Conservation (phyloP, 768 basidiomycete species). For the Collybiopsis confluens region DNA sequence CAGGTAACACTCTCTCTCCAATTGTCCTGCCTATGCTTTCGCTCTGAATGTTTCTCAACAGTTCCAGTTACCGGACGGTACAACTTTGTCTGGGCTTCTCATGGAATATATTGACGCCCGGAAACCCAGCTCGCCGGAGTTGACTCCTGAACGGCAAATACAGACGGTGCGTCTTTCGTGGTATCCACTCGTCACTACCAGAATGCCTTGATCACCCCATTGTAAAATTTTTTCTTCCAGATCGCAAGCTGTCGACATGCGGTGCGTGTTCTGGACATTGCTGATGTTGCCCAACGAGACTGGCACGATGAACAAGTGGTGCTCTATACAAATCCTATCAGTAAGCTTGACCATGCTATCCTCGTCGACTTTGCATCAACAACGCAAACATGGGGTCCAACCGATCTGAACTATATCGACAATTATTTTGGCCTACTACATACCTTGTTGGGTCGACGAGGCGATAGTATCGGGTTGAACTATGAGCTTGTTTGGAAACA, state of each 20-base stretch:
- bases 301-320: conserved; percentile 17
- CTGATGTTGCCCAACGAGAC: conserved; percentile 20
- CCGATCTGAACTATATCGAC: neutral
- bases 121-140: conserved; percentile 2
- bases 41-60: neutral
- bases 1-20: conserved; percentile 10
- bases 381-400: neutral
- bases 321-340: neutral
- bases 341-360: too few species aligned
- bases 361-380: too few species aligned
- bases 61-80: neutral
- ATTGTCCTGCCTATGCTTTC: neutral
- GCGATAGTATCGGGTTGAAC: neutral
- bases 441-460: neutral
- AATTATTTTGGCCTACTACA: neutral
- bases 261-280: conserved; percentile 19
- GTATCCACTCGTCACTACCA: too few species aligned
- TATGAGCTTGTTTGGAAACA: neutral
- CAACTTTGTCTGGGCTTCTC: neutral
- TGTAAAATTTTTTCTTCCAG: conserved; percentile 10
- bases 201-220: neutral
- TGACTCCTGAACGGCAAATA: conserved; percentile 15
- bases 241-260: conserved; percentile 19
- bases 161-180: conserved; percentile 12
- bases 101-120: neutral